A percentile compares a stretch with the other conserved stretches of the same genome.
These are phyloP conservation scores for Talaromyces verruculosus DNA, from an alignment of 2,329 filamentous ascomycete genomes.

Conservation along the genomic window DNA sequence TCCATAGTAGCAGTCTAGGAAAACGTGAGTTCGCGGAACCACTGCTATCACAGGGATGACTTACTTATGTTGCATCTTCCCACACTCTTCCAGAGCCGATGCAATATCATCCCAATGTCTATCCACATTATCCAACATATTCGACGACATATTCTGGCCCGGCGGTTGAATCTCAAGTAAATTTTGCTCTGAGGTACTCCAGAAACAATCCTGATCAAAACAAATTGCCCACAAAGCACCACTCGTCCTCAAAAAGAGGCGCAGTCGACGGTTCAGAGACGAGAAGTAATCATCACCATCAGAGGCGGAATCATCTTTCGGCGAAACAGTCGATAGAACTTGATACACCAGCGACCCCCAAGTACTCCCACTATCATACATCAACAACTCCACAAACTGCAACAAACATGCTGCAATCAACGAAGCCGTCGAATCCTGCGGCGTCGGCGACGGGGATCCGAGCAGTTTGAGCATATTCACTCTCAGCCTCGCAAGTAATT, in stretches of 20 bases:
- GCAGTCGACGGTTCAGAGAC: neutral
- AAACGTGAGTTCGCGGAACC: neutral
- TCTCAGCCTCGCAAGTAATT: neutral
- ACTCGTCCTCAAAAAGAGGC: neutral
- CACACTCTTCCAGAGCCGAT: neutral
- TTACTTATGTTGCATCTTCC: neutral
- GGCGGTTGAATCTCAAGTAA: neutral
- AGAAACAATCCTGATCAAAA: neutral
- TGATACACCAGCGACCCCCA: neutral
- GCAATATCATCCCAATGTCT: neutral
- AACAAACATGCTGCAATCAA: neutral
- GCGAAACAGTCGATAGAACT: neutral
- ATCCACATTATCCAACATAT: neutral
- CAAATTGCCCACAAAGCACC: neutral
- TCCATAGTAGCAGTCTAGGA: neutral
- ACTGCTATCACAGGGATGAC: neutral
- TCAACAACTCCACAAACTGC: neutral
- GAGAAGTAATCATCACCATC: neutral
- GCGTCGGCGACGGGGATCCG: neutral
- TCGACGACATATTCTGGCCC: neutral
- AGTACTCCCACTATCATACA: neutral
- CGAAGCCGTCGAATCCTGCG: neutral
- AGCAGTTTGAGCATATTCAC: neutral
- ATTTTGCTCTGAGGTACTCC: neutral
- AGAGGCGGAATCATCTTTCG: neutral